Evolutionary conservation across 2,329 filamentous ascomycete genomes (phyloP).

Genomic region (Beauveria asiatica): DNA sequence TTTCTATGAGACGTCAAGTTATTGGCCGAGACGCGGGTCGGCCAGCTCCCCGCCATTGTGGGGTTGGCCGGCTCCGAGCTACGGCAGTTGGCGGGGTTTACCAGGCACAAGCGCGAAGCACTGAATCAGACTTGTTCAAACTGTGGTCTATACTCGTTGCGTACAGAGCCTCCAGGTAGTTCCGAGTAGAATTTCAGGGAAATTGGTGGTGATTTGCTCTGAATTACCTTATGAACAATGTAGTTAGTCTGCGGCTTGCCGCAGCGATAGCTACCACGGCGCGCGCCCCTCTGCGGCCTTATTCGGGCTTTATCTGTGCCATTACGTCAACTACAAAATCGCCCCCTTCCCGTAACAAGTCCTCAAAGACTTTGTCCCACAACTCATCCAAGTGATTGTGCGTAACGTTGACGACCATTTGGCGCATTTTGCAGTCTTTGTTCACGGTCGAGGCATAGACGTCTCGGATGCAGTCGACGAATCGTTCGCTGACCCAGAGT

Average conservation of each 20-base stretch:
- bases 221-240: too few relatives aligned
- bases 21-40: neutral
- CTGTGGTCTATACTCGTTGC: too few relatives aligned
- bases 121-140: neutral
- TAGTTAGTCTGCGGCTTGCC: too few relatives aligned
- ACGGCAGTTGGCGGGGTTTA: neutral
- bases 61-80: neutral
- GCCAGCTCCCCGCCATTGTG: neutral
- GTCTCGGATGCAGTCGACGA: neutral
- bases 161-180: too few relatives aligned
- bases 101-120: neutral
- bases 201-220: too few relatives aligned
- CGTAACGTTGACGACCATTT: neutral
- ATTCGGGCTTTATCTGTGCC: neutral
- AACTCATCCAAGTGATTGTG: neutral
- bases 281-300: neutral
- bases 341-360: neutral
- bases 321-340: neutral
- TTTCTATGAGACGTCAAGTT: neutral
- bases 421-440: neutral
- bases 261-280: too few relatives aligned
- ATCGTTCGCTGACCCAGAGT: neutral
- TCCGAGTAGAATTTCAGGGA: too few relatives aligned
- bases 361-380: neutral
- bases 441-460: neutral